A percentile compares a stretch with the other conserved stretches of the same genome.
phyloP scores from a whole-genome alignment of 768 basidiomycete genomes.

The Collybiopsis confluens region DNA sequence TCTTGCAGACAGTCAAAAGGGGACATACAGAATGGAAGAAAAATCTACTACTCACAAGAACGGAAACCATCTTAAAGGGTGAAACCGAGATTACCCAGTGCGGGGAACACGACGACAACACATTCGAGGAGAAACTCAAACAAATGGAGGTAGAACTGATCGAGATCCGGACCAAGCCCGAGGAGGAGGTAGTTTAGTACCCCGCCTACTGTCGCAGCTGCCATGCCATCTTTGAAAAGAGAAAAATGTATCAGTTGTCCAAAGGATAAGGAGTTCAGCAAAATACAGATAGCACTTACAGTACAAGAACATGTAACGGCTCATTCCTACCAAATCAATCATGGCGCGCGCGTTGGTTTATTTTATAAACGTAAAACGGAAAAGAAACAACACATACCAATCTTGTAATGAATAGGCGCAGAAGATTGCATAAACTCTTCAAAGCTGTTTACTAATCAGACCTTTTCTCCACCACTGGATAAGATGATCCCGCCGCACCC shows the following conservation, averaged over 20 bases:
- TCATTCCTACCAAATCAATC: not conserved
- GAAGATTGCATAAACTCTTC: conserved; percentile 70
- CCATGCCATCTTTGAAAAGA: conserved; percentile 59
- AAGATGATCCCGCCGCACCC: conserved; percentile 78
- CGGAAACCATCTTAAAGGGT: conserved; percentile 70
- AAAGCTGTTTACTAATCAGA: conserved; percentile 74
- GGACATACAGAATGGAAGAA: too few species aligned
- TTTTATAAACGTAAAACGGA: not conserved
- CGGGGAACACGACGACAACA: conserved; percentile 75
- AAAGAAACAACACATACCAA: conserved; percentile 56
- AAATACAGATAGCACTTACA: too few species aligned
- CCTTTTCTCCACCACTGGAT: conserved; percentile 72
- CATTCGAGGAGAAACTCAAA: conserved; percentile 81
- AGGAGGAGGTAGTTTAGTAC: conserved; percentile 74
- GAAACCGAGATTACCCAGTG: conserved; percentile 69
- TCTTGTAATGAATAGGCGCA: conserved; percentile 79
- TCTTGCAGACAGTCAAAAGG: too few species aligned
- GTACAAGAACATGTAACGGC: conserved; percentile 33
- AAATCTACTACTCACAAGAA: conserved; percentile 81
- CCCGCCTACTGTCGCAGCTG: conserved; percentile 61
- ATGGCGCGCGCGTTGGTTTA: not conserved
- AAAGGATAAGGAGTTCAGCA: too few species aligned
- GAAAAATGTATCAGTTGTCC: too few species aligned
- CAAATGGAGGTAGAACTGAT: conserved; percentile 73
- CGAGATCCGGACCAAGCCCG: conserved; percentile 60